Base-by-base conservation (phyloP, 73 alveolate species). In the Tetrahymena borealis region DNA sequence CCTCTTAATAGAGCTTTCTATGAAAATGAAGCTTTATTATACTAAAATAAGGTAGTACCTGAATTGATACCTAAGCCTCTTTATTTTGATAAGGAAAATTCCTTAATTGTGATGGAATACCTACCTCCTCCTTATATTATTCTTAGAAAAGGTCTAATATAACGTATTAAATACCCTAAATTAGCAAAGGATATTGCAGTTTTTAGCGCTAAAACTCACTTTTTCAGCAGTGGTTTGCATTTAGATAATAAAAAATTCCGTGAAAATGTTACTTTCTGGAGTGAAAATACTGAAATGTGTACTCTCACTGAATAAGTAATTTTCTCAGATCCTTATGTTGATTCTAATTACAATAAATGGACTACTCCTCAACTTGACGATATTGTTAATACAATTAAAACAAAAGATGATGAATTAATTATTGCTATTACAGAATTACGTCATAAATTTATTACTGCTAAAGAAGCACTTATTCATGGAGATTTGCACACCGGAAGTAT, bases 201-300 rank as follows among this genome's bases (percentile, higher is more conserved):
- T 3, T 79, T 79, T 36, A 4, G 35, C 10, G 91, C 91, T 39
- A 38, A 36, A 38, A 79, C 91, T 13, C 91, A 38, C 9, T 79
- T 79, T n/a, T 39, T 24, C 79, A 79, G 78, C 10, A 38, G 78
- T 10, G 6, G 33, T 20, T 39, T 79, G 10, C 77, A 79, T 7
- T n/a, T 79, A 2, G 78, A 79, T 36, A 39, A 36, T 32, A 79
- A 79, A n/a, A 79, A 32, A 1, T 38, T 24, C 24, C 42, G 91
- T 38, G 36, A 36, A 38, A 39, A 18, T 13, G 91, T 79, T 15
- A 18, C 40, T 2, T 79, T 39, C 24, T 79, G 91, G 91, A 39
- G 77, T 38, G 91, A 79, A 39, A 79, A 79, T n/a, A 79, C 78
- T 2, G 91, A 79, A 79, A 28, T 79, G 91, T 79, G 91, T 39